Base-by-base conservation (phyloP, 257 asterid species). In the Solanum virginianum region DNA sequence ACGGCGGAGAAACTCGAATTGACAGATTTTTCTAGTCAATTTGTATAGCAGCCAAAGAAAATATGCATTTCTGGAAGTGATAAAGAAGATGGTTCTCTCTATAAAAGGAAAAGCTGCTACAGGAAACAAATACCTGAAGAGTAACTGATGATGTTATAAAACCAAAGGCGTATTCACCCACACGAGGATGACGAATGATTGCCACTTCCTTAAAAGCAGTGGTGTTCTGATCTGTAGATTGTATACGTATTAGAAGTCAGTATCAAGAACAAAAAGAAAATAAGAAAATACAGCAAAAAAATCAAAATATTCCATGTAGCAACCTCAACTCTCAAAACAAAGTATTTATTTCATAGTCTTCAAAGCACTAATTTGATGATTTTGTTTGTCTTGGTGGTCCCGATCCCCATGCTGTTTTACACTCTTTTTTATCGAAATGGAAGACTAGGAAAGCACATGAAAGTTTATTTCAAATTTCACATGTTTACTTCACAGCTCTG, bases 151-250 rank as follows among this genome's bases (percentile, higher is more conserved):
- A 95, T 86, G 98, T 95, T 93, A 94, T 94, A 84, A 94, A 94
- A 59, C 98, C 98, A 91, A 94, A 93, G 85, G 97, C 98, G 88
- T 95, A 95, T 91, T 95, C 97, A 87, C 98, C 98, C 80, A 94
- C 95, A 65, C 98, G 98, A 14, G 98, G 98, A 69, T 95, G 98
- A 24, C 91, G 92, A 56, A 95, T 94, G 83, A 94, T 94, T 65
- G 98, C 98, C 63, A 95, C 98, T 89, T 95, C 98, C 89, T 95
- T 95, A 80, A 95, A 95, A 41, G 98, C 98, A 55, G 98, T 92
- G 81, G 92, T 94, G 84, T 94, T 93, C 87, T 95, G 95, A 86
- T 95, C 98, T 95, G 94, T 72, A 82, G 71, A 14, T 79, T 43
- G 84, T 85, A 87, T 54, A 69, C 10, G 51, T 22, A 83, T 6